Evolutionary conservation across 1,284 basidiomycete species (phyloP), one percentile per base, ranked within the genome.

Genomic region (Acaromyces ingoldii): DNA sequence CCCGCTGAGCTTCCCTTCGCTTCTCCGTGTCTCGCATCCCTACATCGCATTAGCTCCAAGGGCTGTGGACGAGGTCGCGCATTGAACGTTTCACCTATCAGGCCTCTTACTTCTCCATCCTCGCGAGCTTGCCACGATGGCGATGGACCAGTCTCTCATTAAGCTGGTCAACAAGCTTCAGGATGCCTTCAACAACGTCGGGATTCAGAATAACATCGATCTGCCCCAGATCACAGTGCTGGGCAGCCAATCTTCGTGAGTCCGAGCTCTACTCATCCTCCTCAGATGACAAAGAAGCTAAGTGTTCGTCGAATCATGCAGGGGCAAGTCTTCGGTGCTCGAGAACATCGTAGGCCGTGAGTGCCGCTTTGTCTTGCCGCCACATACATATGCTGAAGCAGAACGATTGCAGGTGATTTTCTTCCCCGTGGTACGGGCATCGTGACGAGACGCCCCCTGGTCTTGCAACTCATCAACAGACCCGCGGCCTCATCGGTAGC

Each of bases 401-500:
- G 19, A 34, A 13, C 13, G 29, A 48, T 25, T 30, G 1, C 38
- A 40, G 38, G 38, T 17, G 63, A 65, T 78, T 97, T 97, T 81
- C 77, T 97, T 70, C 92, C 92, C 77, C 87, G 92, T 81, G 93
- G 92, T 71, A 75, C 76, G 37, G 93, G 93, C 77, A 98, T 98
- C 74, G 92, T 97, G 74, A 97, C 93, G 50, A 84, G 93, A 74
- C 84, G 93, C 75, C 91, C 91, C 51, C 78, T 95, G 76, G 86
- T 97, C 46, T 82, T 97, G 15, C 93, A 97, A 85, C 83, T 97
- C 47, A 93, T 96, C 75, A 85, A 97, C 78, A 81, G 90, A 67
- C 83, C 80, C 9, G 3, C 36, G 24, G 19, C 22, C 28, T 24
- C n/a, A 15, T 46, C 28, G 15, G 6, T 31, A 17, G 34, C 52